phyloP scores from a whole-genome alignment of 1,284 basidiomycete genomes.

The Phenoliferia sp. region DNA sequence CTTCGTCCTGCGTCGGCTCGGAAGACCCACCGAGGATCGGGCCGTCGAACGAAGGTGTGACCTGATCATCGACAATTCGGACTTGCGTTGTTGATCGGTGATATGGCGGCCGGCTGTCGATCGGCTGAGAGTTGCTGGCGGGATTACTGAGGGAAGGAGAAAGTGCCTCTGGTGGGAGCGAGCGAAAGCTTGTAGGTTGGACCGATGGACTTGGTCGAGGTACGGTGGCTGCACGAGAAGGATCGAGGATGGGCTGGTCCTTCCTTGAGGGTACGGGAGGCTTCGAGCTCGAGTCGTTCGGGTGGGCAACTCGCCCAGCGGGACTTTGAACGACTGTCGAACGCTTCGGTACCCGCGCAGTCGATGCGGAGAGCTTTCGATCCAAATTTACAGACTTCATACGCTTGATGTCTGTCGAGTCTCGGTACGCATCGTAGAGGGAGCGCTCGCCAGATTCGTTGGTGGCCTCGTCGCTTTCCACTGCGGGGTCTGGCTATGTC shows the following conservation, averaged over 20 bases:
- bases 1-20: conserved; percentile 51
- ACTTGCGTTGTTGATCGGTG: conserved; percentile 36
- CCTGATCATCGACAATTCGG: conserved; percentile 33
- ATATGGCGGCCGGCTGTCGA: conserved; percentile 22
- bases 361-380: conserved; percentile 83
- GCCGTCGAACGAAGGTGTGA: conserved; percentile 6
- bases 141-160: not conserved
- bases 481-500: conserved; percentile 6
- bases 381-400: conserved; percentile 89
- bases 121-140: not conserved
- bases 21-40: conserved; percentile 19
- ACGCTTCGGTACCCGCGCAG: conserved; percentile 82
- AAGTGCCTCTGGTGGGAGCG: not conserved
- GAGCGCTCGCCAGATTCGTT: conserved; percentile 38
- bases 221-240: conserved; percentile 38
- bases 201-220: conserved; percentile 39
- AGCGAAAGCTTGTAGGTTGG: conserved; percentile 1
- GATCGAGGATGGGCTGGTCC: conserved; percentile 32
- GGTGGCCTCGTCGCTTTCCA: conserved; percentile 15
- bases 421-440: conserved; percentile 60
- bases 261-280: conserved; percentile 32
- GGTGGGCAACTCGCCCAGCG: conserved; percentile 77
- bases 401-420: conserved; percentile 83
- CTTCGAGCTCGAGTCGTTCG: conserved; percentile 46
- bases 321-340: conserved; percentile 95